Evolutionary conservation across 2,329 filamentous ascomycete species (phyloP), one percentile per base, ranked within the genome.

Genomic region (Penicillium brevicompactum): DNA sequence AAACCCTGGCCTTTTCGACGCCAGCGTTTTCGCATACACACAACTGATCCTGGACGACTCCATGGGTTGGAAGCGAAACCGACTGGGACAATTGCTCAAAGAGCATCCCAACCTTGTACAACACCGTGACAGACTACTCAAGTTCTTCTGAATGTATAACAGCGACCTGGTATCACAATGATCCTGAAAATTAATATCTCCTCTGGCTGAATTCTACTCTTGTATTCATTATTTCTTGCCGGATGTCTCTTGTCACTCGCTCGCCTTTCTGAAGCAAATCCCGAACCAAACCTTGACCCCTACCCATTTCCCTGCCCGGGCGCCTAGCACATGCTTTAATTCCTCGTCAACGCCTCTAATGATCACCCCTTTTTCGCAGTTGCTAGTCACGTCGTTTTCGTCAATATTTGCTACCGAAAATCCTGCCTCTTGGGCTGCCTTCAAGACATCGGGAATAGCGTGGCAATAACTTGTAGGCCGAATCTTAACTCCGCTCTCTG

Each of bases 11-110:
- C 69, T 93, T 22, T 93, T 97, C 64, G 94, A 99, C 74, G 92
- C 93, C 6, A 86, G 85, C 51, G 84, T 97, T 2, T 97, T 97
- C 75, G 87, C 91, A 3, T 99, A 97, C 73, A 92, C 90, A 0
- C 86, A 95, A 72, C 78, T 96, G 48, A 78, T 97, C 49, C 75
- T 96, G 49, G 85, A 89, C 56, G 81, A 86, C 32, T 67, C 66
- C 2, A 67, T 91, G 60, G 78, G 75, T 1, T 92, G 90, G 89
- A 78, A 77, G 55, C 84, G 90, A 53, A 82, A 81, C 57, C 78
- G 80, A 50, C 75, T 96, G 49, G 78, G 73, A 13, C 79, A 82
- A 52, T 75, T 83, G 48, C 68, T 96, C 55, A 73, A 71, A 49
- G 77, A 76, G 55, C 82, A 85, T 64, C 77, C 78, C 6, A 87